Base-by-base conservation (phyloP, 345 rosid species). In the Eucalyptus pauciflora region DNA sequence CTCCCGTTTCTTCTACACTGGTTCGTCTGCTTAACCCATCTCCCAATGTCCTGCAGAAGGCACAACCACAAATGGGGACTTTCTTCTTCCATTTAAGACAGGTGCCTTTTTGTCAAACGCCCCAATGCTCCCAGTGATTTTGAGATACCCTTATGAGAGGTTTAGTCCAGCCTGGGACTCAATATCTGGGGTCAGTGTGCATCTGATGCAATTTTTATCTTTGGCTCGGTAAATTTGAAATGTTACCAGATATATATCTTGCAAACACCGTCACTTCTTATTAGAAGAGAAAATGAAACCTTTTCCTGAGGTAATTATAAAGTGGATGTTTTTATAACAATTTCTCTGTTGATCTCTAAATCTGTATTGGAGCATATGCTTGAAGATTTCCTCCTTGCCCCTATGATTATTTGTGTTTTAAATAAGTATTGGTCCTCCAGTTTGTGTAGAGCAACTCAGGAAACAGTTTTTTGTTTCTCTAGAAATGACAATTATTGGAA, bases 101-200 rank as follows among this genome's bases (percentile, higher is more conserved):
- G 99, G 99, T 90, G 99, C 98, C 85, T 98, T 98, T 94, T 92
- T 98, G 90, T 97, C 99, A 3, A 92, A 93, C 81, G 95, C 92
- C 89, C 99, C 99, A 50, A 96, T 98, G 81, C 94, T 93, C 92
- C 99, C 99, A 14, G 97, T 98, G 50, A 94, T 97, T 85, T 90
- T 97, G 86, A 93, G 95, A 90, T 98, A 98, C 89, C 97, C 98
- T 2, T 95, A 94, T 83, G 92, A 93, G 90, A 94, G 99, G 91
- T 94, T 98, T 93, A 97, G 99, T 90, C 95, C 87, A 83, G 99
- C 99, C 86, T 98, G 99, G 99, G 99, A 98, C 89, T 92, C 99
- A 86, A 96, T 98, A 89, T 93, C 99, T 31, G 99, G 98, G 95
- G 99, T 97, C 91, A 94, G 95, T 90, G 86, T 43, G 48, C 69